A percentile compares a stretch with the other conserved stretches of the same genome.
phyloP scores from a whole-genome alignment of 176 grass and related monocot species.

The Themeda triandra region DNA sequence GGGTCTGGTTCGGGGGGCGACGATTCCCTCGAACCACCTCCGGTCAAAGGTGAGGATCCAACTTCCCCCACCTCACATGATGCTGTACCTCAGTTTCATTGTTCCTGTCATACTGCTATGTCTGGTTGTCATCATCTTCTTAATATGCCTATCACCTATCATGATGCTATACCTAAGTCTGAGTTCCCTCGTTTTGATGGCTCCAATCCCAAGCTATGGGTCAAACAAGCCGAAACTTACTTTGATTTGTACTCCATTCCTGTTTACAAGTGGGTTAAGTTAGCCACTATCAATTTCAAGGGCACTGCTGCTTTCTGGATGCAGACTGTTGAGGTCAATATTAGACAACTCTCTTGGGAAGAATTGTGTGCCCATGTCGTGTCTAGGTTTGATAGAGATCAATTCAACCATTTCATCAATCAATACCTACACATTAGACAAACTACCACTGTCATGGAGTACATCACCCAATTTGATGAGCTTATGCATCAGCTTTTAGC shows the following conservation, averaged over 20 bases:
- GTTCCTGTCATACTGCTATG: no score
- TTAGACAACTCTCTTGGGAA: neutral
- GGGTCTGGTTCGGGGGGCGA: neutral
- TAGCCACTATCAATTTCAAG: neutral
- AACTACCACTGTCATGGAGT: accelerated
- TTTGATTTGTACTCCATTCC: neutral
- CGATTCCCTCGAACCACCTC: no score
- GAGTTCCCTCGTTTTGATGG: neutral
- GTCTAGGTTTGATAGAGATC: neutral
- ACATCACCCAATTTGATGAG: neutral
- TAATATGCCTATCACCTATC: accelerated
- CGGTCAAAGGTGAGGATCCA: no score
- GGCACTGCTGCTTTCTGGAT: neutral
- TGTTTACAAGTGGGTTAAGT: neutral
- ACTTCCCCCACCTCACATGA: no score
- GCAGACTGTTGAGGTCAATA: neutral
- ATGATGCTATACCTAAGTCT: no score
- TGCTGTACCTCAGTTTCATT: no score
- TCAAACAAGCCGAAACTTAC: neutral
- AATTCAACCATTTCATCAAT: neutral
- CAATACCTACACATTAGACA: neutral
- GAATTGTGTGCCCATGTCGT: accelerated
- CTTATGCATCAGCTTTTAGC: neutral
- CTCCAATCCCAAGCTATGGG: neutral
- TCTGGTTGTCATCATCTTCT: no score